A percentile compares a stretch with the other conserved stretches of the same genome.
Conservation (phyloP, 83 land plant genomes). For the Larix sibirica region DNA sequence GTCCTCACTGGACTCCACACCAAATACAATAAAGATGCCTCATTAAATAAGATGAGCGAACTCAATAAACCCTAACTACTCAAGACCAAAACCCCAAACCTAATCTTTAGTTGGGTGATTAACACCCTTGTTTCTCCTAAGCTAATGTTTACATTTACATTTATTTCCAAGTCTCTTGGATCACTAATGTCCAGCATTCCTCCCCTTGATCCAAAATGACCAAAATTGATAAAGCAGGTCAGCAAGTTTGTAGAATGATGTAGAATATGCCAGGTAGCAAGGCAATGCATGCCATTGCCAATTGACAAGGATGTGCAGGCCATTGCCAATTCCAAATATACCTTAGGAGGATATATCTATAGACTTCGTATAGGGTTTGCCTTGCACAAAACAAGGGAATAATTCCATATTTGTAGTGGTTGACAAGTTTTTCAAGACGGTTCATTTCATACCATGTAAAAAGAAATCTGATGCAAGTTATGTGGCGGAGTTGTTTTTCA, state of each 20-base stretch:
- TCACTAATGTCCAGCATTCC: too few relatives aligned
- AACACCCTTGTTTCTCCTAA: too few relatives aligned
- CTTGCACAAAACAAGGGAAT: not conserved
- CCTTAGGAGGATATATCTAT: conserved; percentile 13
- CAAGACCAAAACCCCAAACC: too few relatives aligned
- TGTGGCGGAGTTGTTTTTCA: conserved; percentile 14
- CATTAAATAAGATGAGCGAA: too few relatives aligned
- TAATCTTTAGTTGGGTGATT: too few relatives aligned
- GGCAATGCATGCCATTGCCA: not conserved
- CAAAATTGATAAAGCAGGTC: too few relatives aligned
- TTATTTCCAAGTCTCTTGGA: too few relatives aligned
- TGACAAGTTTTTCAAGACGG: conserved; percentile 12
- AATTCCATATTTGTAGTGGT: conserved; percentile 14
- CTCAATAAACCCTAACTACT: too few relatives aligned
- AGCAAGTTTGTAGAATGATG: not conserved
- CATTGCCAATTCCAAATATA: not conserved
- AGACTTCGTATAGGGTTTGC: conserved; percentile 5
- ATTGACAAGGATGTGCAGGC: not conserved
- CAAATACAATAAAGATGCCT: too few relatives aligned
- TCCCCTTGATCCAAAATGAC: too few relatives aligned
- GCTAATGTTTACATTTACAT: too few relatives aligned
- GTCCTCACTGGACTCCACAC: too few relatives aligned
- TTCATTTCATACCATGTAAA: conserved; percentile 19
- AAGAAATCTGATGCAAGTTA: conserved; percentile 9
- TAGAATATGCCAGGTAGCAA: not conserved